Evolutionary conservation across 2,329 filamentous ascomycete species (phyloP).

Genomic region (Penicillium olsonii): DNA sequence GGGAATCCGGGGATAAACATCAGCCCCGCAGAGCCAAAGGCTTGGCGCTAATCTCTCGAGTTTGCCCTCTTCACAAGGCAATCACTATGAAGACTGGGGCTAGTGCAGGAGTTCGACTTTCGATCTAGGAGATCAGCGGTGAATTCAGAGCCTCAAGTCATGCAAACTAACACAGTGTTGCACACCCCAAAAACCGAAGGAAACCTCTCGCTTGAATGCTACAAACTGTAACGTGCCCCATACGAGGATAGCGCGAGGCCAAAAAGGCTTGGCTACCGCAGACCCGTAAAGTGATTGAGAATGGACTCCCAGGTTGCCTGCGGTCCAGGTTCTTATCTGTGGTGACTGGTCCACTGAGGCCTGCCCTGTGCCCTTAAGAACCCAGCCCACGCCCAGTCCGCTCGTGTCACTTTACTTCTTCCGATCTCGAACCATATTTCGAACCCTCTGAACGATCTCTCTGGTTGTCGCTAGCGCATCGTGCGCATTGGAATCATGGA

Average conservation of each 20-base stretch:
- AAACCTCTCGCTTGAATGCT: background rate
- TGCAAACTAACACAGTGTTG: too few species aligned
- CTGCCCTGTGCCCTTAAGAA: background rate
- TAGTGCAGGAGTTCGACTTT: too few species aligned
- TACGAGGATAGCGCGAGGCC: background rate
- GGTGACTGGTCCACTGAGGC: too few species aligned
- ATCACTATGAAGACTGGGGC: too few species aligned
- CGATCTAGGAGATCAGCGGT: too few species aligned
- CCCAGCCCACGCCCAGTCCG: background rate
- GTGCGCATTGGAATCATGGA: conserved; percentile 5
- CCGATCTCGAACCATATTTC: background rate
- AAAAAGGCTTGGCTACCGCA: background rate
- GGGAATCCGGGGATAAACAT: background rate
- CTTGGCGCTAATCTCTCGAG: conserved; percentile 5
- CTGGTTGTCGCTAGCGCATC: background rate
- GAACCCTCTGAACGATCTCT: background rate
- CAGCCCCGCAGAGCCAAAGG: conserved; percentile 1
- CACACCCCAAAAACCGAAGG: too few species aligned
- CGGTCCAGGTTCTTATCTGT: background rate
- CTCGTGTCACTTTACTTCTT: background rate
- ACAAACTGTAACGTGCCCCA: background rate
- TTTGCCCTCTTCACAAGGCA: conserved; percentile 5
- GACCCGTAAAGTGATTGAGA: too few species aligned
- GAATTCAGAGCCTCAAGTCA: too few species aligned
- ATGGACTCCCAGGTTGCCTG: too few species aligned